phyloP scores from a whole-genome alignment of 495 filamentous ascomycete genomes.

The Aspergillus haitiensis region DNA sequence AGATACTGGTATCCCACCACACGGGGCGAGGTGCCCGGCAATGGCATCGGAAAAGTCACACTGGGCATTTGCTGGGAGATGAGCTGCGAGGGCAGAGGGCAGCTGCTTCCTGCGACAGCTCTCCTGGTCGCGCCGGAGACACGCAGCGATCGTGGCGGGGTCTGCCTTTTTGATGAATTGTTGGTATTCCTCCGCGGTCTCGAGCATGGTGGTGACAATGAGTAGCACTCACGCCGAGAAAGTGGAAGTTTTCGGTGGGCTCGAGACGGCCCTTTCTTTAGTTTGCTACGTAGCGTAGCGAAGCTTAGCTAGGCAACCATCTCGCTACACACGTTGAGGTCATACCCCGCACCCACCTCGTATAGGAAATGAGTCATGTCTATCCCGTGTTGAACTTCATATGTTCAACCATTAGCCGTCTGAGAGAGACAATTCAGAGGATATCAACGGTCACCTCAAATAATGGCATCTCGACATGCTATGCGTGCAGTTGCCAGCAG shows the following conservation, averaged over 20 bases:
- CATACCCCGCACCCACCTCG: too few relatives aligned
- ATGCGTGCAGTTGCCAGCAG: neutral
- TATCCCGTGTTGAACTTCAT: too few relatives aligned
- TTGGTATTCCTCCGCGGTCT: neutral
- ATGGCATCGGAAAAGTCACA: conserved; percentile 20
- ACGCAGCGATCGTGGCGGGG: conserved; percentile 24
- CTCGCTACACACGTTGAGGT: too few relatives aligned
- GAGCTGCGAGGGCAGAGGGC: conserved; percentile 28
- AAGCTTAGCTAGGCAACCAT: too few relatives aligned
- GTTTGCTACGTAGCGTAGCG: too few relatives aligned
- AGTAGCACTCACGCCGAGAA: too few relatives aligned
- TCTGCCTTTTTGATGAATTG: conserved; percentile 19
- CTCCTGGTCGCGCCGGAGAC: conserved; percentile 29
- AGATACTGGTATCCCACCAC: conserved; percentile 17
- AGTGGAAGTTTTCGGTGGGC: too few relatives aligned
- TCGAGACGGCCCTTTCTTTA: too few relatives aligned
- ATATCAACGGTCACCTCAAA: neutral
- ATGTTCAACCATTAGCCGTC: too few relatives aligned
- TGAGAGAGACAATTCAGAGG: neutral
- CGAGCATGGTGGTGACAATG: neutral
- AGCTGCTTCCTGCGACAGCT: conserved; percentile 24
- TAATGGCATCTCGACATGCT: neutral
- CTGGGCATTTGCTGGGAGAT: conserved; percentile 19
- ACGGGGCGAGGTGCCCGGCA: conserved; percentile 27
- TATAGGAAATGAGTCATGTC: too few relatives aligned